phyloP scores from a whole-genome alignment of 768 basidiomycete species.

The Royoungia palumana region DNA sequence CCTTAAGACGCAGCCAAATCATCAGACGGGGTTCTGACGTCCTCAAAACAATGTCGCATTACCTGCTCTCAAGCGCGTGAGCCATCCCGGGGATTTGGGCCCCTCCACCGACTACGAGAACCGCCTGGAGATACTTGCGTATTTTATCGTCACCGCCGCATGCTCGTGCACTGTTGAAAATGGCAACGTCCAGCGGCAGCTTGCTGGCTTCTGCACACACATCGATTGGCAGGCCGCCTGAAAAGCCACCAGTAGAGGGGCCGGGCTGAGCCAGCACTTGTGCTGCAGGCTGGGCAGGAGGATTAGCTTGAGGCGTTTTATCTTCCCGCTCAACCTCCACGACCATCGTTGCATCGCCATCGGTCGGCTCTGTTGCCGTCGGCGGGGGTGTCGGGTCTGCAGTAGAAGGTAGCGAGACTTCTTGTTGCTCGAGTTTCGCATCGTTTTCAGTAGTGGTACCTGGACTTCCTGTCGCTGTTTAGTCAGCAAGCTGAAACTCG shows the following conservation, averaged over 20 bases:
- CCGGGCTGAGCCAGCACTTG: constrained; percentile 15
- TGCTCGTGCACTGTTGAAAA: constrained; percentile 88
- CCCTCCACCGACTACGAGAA: constrained; percentile 84
- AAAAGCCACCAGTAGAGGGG: constrained; percentile 32
- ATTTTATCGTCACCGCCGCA: constrained; percentile 87
- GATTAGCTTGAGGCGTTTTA: constrained; percentile 29
- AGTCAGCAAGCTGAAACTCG: not conserved
- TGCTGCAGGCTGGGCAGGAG: constrained; percentile 21
- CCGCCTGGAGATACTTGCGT: constrained; percentile 82
- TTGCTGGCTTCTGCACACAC: constrained; percentile 84
- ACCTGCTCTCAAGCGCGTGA: constrained; percentile 88
- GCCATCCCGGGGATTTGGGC: constrained; percentile 78
- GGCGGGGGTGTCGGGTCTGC: constrained; percentile 33
- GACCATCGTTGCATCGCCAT: constrained; percentile 37
- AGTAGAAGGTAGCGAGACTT: constrained; percentile 31
- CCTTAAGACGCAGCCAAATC: constrained; percentile 25
- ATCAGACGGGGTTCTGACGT: constrained; percentile 5
- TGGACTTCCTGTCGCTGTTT: constrained; percentile 19
- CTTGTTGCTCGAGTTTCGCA: constrained; percentile 35
- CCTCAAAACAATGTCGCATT: not conserved
- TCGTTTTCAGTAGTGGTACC: constrained; percentile 21
- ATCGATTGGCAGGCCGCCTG: constrained; percentile 60
- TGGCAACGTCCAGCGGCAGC: constrained; percentile 87
- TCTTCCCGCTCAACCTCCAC: constrained; percentile 47
- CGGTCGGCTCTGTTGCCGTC: constrained; percentile 14